Evolutionary conservation across 805 yeast genomes (phyloP).

Genomic region (Pichia scutulata): DNA sequence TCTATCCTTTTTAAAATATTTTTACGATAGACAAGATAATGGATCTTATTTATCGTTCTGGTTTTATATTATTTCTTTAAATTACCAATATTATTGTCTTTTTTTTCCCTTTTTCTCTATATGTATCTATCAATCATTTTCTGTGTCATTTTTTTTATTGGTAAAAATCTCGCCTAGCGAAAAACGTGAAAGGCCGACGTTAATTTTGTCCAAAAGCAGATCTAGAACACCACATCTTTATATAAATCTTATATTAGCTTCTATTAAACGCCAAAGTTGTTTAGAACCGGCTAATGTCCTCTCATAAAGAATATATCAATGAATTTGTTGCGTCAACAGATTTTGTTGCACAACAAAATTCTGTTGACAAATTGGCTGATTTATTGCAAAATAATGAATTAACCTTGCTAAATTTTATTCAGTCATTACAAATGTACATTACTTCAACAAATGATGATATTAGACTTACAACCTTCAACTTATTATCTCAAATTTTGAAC

Average conservation of each 20-base stretch:
- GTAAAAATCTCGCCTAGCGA: neutral
- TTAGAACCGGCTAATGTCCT: neutral
- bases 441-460: constrained; percentile 39
- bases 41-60: neutral
- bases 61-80: neutral
- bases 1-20: neutral
- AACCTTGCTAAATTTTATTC: constrained; percentile 9
- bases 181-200: neutral
- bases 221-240: neutral
- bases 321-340: constrained; percentile 5
- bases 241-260: no score
- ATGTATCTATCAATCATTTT: neutral
- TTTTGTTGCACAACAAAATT: neutral
- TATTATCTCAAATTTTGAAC: constrained; percentile 33
- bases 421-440: constrained; percentile 28
- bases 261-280: neutral
- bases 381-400: constrained; percentile 6
- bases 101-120: neutral
- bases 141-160: neutral
- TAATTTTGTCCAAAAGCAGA: neutral
- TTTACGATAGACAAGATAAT: neutral
- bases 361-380: neutral
- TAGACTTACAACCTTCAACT: constrained; percentile 34
- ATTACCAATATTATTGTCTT: neutral
- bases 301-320: constrained; percentile 5